phyloP scores from a whole-genome alignment of 441 rosid genomes.

The Rhodomyrtus psidioides region DNA sequence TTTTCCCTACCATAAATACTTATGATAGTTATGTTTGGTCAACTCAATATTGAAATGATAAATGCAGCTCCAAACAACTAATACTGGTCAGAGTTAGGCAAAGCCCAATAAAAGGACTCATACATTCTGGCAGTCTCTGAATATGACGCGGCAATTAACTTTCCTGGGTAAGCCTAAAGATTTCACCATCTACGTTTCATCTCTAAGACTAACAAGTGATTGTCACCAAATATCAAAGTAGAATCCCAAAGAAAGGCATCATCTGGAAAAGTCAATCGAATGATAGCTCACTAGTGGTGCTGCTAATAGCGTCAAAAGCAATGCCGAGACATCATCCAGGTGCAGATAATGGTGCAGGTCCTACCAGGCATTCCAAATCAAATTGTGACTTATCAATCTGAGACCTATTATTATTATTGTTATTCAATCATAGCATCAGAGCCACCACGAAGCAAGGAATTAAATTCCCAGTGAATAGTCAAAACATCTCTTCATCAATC shows the following conservation, averaged over 20 bases:
- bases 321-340: neutral
- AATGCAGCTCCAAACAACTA: neutral
- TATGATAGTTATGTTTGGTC: neutral
- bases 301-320: neutral
- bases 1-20: conserved; percentile 32
- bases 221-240: neutral
- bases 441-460: neutral
- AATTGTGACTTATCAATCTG: neutral
- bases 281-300: neutral
- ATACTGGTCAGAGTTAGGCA: neutral
- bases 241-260: neutral
- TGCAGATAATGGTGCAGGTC: neutral
- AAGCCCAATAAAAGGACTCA: neutral
- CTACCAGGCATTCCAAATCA: neutral
- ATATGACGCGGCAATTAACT: neutral
- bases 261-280: neutral
- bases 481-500: neutral
- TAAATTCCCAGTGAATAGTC: neutral
- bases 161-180: neutral
- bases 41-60: neutral
- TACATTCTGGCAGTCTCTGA: neutral
- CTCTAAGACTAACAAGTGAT: neutral
- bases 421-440: neutral
- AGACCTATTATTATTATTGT: neutral
- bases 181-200: neutral